Evolutionary conservation across 306 rosid genomes (phyloP), one percentile per base, ranked within the genome.

Genomic region (Medicago ruthenica): DNA sequence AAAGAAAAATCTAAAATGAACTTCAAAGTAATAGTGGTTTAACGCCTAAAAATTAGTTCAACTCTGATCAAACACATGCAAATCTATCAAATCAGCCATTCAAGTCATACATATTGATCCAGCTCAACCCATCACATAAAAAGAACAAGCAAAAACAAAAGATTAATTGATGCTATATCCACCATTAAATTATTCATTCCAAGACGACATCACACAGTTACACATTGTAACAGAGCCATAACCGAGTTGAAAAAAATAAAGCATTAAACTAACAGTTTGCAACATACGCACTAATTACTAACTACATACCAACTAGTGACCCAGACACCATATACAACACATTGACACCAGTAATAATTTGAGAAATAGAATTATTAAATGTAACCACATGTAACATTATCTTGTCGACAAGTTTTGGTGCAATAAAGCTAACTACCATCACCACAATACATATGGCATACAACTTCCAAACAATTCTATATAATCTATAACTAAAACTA

Each of bases 231-330:
- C 14, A 17, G 60, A 54, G 27, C 31, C 60, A 54, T n/a, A 73
- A 72, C 17, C 66, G 2, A 57, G 27, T 24, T 73, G 9, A 40
- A 20, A 39, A 39, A 55, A 57, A 17, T 16, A 60, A 12, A 47
- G 55, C 70, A 74, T 31, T 61, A 31, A 45, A 61, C 47, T 9
- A 62, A 61, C 4, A 63, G 54, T 76, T 39, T 53, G 66, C 54
- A 37, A 15, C 14, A 53, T 65, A 64, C 34, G 2, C 41, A 40
- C 12, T 44, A 73, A 14, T 41, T 9, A 44, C 50, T 1, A 4
- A 44, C 50, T 44, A 11, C 15, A 12, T 4, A 44, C 50, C 6
- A 44, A 44, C 6, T 0, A 44, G n/a, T 0, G 15, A 44, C 50
- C 12, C 1, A 44, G 6, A 44, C 15, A 44, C 14, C n/a, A 10